Evolutionary conservation across 2,329 filamentous ascomycete genomes (phyloP), one percentile per base, ranked within the genome.

Genomic region (Didymellaceae sp.): DNA sequence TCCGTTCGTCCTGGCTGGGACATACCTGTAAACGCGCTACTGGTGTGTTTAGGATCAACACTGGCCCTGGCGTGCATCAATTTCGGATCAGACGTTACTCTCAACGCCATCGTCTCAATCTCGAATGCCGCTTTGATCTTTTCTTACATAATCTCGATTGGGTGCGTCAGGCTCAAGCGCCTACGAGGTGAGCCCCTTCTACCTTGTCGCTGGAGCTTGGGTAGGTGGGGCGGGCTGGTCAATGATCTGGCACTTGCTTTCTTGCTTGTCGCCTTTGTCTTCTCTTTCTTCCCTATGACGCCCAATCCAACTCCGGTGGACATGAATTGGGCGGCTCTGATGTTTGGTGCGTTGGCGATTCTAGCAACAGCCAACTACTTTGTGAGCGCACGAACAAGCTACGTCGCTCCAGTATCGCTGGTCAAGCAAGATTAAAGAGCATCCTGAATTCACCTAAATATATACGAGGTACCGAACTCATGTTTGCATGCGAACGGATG

Each of bases 311-410:
- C 44, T 5, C 34, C 47, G 3, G 49, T 45, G 2, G 75, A 70
- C 3, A 80, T 80, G 77, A 80, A 80, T 46, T 80, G 77, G 75
- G 72, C 70, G 28, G 61, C 70, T 30, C 64, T 67, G 3, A 77
- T 80, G 66, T 79, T 77, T 50, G 70, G 72, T 21, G 52, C 51
- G 4, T 38, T 59, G 35, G 47, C 41, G 7, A 44, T 57, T 16
- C 22, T 55, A 10, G 58, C 58, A 5, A 58, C 53, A 1, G 43
- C 31, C 14, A 57, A 59, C 8, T 61, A 57, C 26, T 57, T 61
- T 18, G 31, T 55, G 6, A 54, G 34, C 44, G 58, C 58, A 18
- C 49, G 47, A 7, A 45, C 51, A 24, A 53, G 45, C 39, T 61
- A 58, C 4, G 45, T 59, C 14, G 53, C 52, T 6, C 58, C 53